Conservation (phyloP, 108 stramenopile genomes). For the Conticribra weissflogii region DNA sequence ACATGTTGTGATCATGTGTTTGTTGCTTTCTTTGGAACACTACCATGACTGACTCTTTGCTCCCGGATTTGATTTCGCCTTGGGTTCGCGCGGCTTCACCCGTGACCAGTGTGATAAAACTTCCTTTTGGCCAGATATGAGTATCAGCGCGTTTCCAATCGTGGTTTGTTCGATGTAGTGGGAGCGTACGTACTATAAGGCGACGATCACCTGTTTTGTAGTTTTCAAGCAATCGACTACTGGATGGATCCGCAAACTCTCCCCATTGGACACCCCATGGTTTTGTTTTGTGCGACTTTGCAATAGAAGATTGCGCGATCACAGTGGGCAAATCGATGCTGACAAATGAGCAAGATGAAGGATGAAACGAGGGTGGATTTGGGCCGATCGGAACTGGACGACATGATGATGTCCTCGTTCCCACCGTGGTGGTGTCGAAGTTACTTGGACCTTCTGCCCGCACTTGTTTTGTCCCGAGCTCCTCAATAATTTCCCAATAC, state of each 20-base stretch:
- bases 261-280: slow-evolving; percentile 48
- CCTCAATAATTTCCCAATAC: slow-evolving; percentile 56
- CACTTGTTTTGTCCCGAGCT: slow-evolving; percentile 29
- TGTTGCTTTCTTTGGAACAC: slow-evolving; percentile 74
- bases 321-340: slow-evolving; percentile 21
- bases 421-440: too few species aligned
- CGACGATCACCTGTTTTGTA: slow-evolving; percentile 48
- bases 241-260: neutral
- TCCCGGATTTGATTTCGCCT: neutral
- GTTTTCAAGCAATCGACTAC: neutral
- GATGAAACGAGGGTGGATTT: neutral
- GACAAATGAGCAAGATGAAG: slow-evolving; percentile 17
- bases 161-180: slow-evolving; percentile 40
- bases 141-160: slow-evolving; percentile 62
- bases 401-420: slow-evolving; percentile 38
- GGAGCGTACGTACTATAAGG: slow-evolving; percentile 62
- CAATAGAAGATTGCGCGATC: slow-evolving; percentile 9
- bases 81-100: neutral
- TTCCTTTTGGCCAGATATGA: slow-evolving; percentile 86
- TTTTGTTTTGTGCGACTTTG: slow-evolving; percentile 5
- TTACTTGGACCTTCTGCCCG: too few species aligned
- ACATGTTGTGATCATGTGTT: slow-evolving; percentile 58
- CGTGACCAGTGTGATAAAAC: slow-evolving; percentile 50
- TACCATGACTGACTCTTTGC: slow-evolving; percentile 10
- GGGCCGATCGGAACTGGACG: neutral